Percentiles rank a stretch among this genome's conserved stretches.
Conservation (phyloP, 768 basidiomycete genomes). For the Suillus spraguei region DNA sequence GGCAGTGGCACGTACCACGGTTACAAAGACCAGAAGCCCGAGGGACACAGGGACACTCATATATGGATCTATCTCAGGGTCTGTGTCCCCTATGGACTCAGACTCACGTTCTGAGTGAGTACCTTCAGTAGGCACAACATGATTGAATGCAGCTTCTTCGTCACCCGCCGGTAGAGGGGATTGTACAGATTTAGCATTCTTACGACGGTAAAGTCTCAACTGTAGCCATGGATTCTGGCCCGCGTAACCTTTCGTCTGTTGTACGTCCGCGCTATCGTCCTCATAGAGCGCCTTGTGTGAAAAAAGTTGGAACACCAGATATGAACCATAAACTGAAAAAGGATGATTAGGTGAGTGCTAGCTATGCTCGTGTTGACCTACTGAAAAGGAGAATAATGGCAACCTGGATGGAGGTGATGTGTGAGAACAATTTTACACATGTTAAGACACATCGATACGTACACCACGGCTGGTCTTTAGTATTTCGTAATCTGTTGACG, state of each 20-base stretch:
- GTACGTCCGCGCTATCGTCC: slow-evolving; percentile 40
- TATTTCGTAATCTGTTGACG: slow-evolving; percentile 46
- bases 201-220: neutral
- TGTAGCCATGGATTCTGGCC: slow-evolving; percentile 38
- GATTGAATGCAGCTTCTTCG: neutral
- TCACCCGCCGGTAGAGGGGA: neutral
- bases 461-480: slow-evolving; percentile 80
- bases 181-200: slow-evolving; percentile 11
- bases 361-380: slow-evolving; percentile 35
- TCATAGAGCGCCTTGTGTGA: slow-evolving; percentile 77
- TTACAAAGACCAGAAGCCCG: slow-evolving; percentile 55
- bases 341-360: slow-evolving; percentile 8
- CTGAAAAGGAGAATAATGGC: slow-evolving; percentile 79
- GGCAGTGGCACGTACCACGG: slow-evolving; percentile 50
- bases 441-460: slow-evolving; percentile 25
- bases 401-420: slow-evolving; percentile 45
- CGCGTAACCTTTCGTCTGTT: slow-evolving; percentile 41
- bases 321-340: slow-evolving; percentile 66
- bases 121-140: neutral
- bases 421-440: slow-evolving; percentile 12
- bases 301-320: slow-evolving; percentile 78
- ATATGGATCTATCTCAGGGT: slow-evolving; percentile 43
- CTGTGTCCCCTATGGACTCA: slow-evolving; percentile 13
- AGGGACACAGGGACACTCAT: slow-evolving; percentile 60
- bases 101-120: slow-evolving; percentile 17